A percentile compares a stretch with the other conserved stretches of the same genome.
These are phyloP conservation scores for Trichoderma sp. DNA, from an alignment of 2,329 filamentous ascomycete species.

Conservation along the genomic window DNA sequence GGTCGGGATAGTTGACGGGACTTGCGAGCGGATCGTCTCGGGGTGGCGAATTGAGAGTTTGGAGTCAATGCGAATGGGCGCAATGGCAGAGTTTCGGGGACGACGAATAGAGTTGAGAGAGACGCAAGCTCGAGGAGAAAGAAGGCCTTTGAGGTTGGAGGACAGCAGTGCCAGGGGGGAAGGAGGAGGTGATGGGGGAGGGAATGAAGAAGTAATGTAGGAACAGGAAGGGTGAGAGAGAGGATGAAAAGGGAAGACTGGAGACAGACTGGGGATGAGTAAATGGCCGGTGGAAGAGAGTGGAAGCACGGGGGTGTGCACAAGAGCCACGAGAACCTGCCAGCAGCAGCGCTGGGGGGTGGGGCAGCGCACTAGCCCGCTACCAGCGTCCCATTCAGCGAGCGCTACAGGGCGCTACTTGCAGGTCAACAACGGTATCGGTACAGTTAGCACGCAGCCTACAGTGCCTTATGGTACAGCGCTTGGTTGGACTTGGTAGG, in stretches of 20 bases:
- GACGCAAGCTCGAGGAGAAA: slow-evolving; percentile 40
- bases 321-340: slow-evolving; percentile 21
- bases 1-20: slow-evolving; percentile 10
- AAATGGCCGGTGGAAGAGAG: slow-evolving; percentile 35
- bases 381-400: neutral
- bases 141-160: slow-evolving; percentile 37
- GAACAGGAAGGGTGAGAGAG: slow-evolving; percentile 32
- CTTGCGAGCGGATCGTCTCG: slow-evolving; percentile 23
- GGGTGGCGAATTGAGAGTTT: slow-evolving; percentile 29
- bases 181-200: slow-evolving; percentile 30
- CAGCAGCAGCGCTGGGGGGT: slow-evolving; percentile 11
- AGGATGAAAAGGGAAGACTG: slow-evolving; percentile 32
- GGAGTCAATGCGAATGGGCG: slow-evolving; percentile 23
- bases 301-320: slow-evolving; percentile 32
- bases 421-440: neutral
- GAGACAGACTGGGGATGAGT: slow-evolving; percentile 16
- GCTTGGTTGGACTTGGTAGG: neutral
- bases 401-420: slow-evolving; percentile 2
- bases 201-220: slow-evolving; percentile 32
- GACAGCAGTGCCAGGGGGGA: slow-evolving; percentile 32
- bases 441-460: neutral
- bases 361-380: slow-evolving; percentile 1
- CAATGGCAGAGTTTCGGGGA: slow-evolving; percentile 22
- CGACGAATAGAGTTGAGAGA: neutral
- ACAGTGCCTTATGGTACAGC: neutral